Conservation (phyloP, 2,329 filamentous ascomycete species). For the Beauveria sp. region DNA sequence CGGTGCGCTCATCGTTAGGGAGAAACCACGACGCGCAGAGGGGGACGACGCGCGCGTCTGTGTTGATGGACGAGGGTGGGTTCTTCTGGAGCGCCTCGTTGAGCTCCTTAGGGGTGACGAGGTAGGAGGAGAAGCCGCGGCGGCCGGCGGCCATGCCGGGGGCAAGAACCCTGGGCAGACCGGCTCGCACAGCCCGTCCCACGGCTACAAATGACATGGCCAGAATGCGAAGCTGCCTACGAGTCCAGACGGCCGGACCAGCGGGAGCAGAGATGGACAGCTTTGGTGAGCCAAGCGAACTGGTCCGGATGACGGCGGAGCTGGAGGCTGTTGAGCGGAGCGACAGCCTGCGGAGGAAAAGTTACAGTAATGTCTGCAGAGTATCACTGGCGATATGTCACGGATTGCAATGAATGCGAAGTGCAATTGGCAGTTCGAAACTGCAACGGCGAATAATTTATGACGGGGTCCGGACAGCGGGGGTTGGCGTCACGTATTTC, state of each 20-base stretch:
- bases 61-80: constrained; percentile 69
- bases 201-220: constrained; percentile 37
- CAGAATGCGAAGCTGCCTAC: background rate
- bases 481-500: constrained; percentile 2
- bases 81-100: constrained; percentile 76
- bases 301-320: background rate
- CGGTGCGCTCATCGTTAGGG: constrained; percentile 80
- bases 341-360: background rate
- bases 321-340: background rate
- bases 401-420: background rate
- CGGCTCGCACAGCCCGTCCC: constrained; percentile 34
- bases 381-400: background rate
- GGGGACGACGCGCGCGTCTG: constrained; percentile 75
- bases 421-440: background rate
- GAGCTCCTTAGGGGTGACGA: constrained; percentile 80
- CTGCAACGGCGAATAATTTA: background rate
- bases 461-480: background rate
- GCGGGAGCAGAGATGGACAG: constrained; percentile 5
- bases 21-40: constrained; percentile 95
- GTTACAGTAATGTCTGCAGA: background rate
- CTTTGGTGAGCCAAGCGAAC: background rate
- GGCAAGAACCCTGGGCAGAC: constrained; percentile 29
- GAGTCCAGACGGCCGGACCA: constrained; percentile 3
- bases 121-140: constrained; percentile 63
- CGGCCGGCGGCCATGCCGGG: constrained; percentile 21